A percentile compares a stretch with the other conserved stretches of the same genome.
Conservation (phyloP, 2,329 filamentous ascomycete species). For the Hypoxylon sp. region DNA sequence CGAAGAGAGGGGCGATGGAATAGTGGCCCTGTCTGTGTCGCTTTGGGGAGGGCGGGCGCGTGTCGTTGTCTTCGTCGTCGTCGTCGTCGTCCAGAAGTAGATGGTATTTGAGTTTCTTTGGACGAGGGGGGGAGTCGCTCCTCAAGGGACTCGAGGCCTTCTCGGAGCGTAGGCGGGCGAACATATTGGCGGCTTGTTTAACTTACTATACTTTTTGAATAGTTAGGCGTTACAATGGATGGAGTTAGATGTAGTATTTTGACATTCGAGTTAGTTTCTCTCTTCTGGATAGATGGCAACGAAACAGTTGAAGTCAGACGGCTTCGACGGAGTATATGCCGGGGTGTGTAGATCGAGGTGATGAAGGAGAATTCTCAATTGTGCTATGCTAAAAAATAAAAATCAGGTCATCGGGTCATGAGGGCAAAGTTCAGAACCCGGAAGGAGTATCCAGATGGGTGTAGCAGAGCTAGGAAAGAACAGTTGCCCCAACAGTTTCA, state of each 20-base stretch:
- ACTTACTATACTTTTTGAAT: background rate
- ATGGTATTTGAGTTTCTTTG: conserved; percentile 34
- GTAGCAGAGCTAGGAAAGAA: background rate
- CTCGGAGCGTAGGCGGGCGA: conserved; percentile 25
- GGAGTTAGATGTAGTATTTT: background rate
- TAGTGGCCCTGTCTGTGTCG: conserved; percentile 31
- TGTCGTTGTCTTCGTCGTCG: conserved; percentile 32
- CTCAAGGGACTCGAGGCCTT: conserved; percentile 15
- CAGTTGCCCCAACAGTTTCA: background rate
- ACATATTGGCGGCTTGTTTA: conserved; percentile 20
- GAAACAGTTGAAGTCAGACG: background rate
- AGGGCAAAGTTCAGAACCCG: background rate
- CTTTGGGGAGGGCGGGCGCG: conserved; percentile 32
- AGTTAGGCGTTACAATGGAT: background rate
- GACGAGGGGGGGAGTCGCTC: conserved; percentile 22
- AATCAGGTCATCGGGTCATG: background rate
- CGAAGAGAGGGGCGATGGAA: conserved; percentile 41
- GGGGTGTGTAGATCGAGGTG: background rate
- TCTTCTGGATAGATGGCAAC: background rate
- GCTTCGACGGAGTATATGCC: background rate
- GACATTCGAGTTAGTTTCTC: background rate
- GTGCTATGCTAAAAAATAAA: background rate
- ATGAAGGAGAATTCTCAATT: background rate
- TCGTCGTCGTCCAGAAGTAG: conserved; percentile 21
- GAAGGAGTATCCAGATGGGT: background rate